A percentile compares a stretch with the other conserved stretches of the same genome.
These are phyloP conservation scores for Allium sativum DNA, from an alignment of 106 monocot species.

Conservation along the genomic window DNA sequence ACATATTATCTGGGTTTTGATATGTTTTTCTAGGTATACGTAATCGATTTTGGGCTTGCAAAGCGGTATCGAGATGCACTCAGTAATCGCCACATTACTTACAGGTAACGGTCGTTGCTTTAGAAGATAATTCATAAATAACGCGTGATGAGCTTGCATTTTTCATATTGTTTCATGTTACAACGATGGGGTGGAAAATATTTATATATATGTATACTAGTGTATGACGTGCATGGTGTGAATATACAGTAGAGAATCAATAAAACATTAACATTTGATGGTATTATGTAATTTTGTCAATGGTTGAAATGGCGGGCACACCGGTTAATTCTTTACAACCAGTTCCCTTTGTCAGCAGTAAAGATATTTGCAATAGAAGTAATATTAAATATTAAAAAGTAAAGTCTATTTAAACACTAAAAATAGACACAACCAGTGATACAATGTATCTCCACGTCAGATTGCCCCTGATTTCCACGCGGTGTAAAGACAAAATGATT, in stretches of 20 bases:
- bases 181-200: no score
- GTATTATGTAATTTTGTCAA: not conserved
- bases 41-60: constrained; percentile 99
- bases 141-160: not conserved
- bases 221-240: not conserved
- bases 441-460: no score
- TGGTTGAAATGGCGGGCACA: no score
- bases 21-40: constrained; percentile 51
- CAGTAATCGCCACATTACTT: constrained; percentile 30
- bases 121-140: not conserved
- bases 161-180: not conserved
- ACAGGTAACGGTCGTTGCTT: not conserved
- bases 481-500: no score
- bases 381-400: no score
- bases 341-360: no score
- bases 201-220: not conserved
- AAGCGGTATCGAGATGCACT: constrained; percentile 80
- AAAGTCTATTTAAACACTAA: no score
- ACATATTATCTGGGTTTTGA: not conserved
- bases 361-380: no score
- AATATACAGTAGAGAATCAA: not conserved
- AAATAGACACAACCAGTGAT: no score
- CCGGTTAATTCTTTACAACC: no score
- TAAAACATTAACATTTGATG: not conserved
- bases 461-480: no score